Percentiles rank a stretch among this genome's conserved stretches.
These are phyloP conservation scores for Populus alba DNA, from an alignment of 345 rosid species.

Conservation along the genomic window DNA sequence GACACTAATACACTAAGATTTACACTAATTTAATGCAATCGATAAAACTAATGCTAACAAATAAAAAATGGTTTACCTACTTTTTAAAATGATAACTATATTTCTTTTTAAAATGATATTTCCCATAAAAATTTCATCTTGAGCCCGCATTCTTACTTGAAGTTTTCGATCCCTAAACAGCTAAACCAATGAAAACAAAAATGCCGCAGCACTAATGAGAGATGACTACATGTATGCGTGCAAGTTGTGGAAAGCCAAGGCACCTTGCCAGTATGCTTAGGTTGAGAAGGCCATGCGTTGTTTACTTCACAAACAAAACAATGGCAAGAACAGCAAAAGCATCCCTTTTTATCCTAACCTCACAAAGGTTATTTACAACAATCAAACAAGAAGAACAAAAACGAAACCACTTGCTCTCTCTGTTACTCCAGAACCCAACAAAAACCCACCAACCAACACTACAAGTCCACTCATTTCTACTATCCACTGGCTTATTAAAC, in stretches of 20 bases:
- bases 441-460: slow-evolving; percentile 25
- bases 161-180: too few relatives aligned
- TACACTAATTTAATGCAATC: too few relatives aligned
- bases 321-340: neutral
- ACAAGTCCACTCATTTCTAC: slow-evolving; percentile 47
- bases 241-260: neutral
- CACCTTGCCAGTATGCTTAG: neutral
- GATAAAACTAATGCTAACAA: too few relatives aligned
- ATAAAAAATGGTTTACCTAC: too few relatives aligned
- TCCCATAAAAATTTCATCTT: too few relatives aligned
- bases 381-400: neutral
- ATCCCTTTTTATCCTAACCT: neutral
- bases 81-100: too few relatives aligned
- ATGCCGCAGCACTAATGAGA: neutral
- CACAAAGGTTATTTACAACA: neutral
- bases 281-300: neutral
- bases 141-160: too few relatives aligned
- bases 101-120: too few relatives aligned
- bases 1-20: too few relatives aligned
- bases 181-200: neutral
- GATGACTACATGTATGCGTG: neutral
- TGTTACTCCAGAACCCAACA: slow-evolving; percentile 30
- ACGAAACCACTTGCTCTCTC: slow-evolving; percentile 25
- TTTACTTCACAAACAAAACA: neutral
- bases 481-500: slow-evolving; percentile 35